These are phyloP conservation scores for Starmerella roubikii DNA, from an alignment of 805 yeast species.

Conservation along the genomic window DNA sequence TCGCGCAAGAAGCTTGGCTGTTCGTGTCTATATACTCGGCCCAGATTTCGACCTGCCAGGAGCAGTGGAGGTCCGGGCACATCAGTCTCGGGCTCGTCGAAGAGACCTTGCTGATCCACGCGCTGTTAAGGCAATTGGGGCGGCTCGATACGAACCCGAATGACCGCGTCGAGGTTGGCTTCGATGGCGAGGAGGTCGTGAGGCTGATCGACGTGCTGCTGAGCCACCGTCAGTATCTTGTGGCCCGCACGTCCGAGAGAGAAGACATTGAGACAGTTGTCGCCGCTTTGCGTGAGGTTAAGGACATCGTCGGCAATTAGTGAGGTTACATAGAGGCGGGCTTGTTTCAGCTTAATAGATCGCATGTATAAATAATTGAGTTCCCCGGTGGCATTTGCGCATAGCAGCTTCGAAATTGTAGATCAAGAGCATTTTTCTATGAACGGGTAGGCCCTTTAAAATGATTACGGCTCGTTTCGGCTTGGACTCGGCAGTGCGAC, in stretches of 20 bases:
- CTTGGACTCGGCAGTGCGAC: too few relatives aligned
- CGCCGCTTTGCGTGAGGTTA: conserved; percentile 6
- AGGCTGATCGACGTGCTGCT: conserved; percentile 56
- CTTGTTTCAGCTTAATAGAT: too few relatives aligned
- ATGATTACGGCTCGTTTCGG: too few relatives aligned
- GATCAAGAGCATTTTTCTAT: too few relatives aligned
- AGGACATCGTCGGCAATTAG: not conserved
- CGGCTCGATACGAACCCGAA: conserved; percentile 17
- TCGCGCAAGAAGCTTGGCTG: conserved; percentile 50
- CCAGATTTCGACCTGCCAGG: conserved; percentile 51
- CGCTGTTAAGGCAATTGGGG: conserved; percentile 44
- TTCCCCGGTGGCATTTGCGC: too few relatives aligned
- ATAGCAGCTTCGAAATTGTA: too few relatives aligned
- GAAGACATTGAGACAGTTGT: conserved; percentile 5
- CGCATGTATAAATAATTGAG: too few relatives aligned
- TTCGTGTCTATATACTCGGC: conserved; percentile 49
- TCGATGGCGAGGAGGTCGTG: conserved; percentile 41
- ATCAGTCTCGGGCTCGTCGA: conserved; percentile 38
- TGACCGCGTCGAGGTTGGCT: conserved; percentile 2
- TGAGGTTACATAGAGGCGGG: too few relatives aligned
- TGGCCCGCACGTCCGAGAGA: conserved; percentile 3
- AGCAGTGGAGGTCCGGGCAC: conserved; percentile 50
- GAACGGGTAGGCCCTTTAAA: too few relatives aligned
- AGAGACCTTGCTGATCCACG: conserved; percentile 55
- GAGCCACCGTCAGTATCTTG: conserved; percentile 74